Evolutionary conservation across 768 basidiomycete genomes (phyloP).

Genomic region (Suillus spraguei): DNA sequence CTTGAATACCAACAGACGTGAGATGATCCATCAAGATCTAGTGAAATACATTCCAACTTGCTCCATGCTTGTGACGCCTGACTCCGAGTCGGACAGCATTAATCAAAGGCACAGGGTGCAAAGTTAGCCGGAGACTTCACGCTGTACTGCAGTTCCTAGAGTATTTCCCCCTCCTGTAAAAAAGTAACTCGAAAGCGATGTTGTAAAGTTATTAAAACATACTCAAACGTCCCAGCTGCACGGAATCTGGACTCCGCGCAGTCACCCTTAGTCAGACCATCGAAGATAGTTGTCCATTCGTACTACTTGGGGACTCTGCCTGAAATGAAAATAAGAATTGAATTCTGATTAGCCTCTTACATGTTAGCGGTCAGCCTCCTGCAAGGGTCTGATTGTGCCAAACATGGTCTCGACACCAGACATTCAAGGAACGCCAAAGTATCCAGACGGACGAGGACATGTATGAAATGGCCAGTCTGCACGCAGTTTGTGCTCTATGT

Average conservation of each 20-base stretch:
- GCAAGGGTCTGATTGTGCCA: neutral
- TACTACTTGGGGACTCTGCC: too few species aligned
- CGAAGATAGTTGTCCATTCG: too few species aligned
- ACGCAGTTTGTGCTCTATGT: neutral
- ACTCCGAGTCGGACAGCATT: neutral
- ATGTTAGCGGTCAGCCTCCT: neutral
- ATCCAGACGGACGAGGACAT: neutral
- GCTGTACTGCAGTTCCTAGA: neutral
- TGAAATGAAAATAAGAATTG: neutral
- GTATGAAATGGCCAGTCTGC: neutral
- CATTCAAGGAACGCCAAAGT: neutral
- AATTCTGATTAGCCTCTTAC: neutral
- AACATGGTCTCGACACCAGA: neutral
- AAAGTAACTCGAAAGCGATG: neutral
- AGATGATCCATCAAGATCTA: neutral
- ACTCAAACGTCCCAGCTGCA: neutral
- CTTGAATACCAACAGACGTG: neutral
- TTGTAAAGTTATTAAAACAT: neutral
- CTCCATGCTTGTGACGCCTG: neutral
- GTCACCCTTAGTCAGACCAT: too few species aligned
- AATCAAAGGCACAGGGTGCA: neutral
- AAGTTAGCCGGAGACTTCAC: neutral
- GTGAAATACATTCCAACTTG: too few species aligned
- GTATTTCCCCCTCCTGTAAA: neutral
- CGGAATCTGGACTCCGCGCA: too few species aligned